Conservation (phyloP, 306 rosid genomes). For the Adenanthera pavonina region DNA sequence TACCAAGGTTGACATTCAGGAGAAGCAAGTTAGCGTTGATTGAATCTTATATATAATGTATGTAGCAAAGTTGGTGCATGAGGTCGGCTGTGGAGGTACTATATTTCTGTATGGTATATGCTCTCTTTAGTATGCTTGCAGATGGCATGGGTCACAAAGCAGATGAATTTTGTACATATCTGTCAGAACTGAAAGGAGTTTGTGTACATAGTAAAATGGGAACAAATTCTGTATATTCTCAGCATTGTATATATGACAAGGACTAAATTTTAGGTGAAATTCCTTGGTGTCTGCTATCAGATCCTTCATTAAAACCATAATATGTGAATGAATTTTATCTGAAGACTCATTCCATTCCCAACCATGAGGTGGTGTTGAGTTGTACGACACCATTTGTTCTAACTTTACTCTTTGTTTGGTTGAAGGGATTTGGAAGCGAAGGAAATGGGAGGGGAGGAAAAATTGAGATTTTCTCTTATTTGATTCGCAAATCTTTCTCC, state of each 20-base stretch:
- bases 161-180: not conserved
- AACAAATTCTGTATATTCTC: constrained; percentile 6
- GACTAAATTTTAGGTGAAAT: not conserved
- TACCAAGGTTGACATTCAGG: constrained; percentile 37
- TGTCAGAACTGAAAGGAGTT: not conserved
- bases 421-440: too few relatives aligned
- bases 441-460: too few relatives aligned
- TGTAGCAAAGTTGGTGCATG: constrained; percentile 25
- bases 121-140: constrained; percentile 29
- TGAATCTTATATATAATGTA: constrained; percentile 29
- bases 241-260: constrained; percentile 3
- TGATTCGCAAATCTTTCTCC: not conserved
- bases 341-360: not conserved
- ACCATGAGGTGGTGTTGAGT: not conserved
- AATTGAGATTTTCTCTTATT: too few relatives aligned
- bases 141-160: constrained; percentile 21
- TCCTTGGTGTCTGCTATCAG: not conserved
- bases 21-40: constrained; percentile 34
- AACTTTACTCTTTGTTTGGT: too few relatives aligned
- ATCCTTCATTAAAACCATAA: not conserved
- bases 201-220: not conserved
- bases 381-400: too few relatives aligned
- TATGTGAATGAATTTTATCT: not conserved
- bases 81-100: constrained; percentile 17
- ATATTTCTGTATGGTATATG: constrained; percentile 14